Base-by-base conservation (phyloP, 2,329 filamentous ascomycete species). In the Reticulascus tulasneorum region DNA sequence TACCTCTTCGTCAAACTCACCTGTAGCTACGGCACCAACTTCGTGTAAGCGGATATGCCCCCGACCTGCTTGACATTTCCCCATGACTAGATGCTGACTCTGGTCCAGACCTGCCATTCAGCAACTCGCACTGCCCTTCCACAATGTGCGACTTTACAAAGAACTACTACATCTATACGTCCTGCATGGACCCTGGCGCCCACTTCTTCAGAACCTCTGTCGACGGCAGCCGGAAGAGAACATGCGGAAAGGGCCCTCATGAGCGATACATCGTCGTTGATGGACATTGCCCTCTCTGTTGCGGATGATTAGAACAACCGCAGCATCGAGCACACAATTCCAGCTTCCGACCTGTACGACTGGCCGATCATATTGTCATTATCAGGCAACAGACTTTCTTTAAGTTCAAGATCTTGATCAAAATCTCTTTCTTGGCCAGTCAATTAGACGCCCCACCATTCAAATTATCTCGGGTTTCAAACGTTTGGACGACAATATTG, bases 101-200 rank as follows among this genome's bases (percentile, higher is more conserved):
- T 12, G 11, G 3, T 13, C n/a, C n/a, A n/a, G 28, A 30, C 21
- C 31, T 24, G 30, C 9, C 8, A 15, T 9, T 9, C 19, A 15
- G 26, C 19, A 25, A 13, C 17, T 10, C n/a, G n/a, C 20, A 19
- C 12, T 4, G 18, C 27, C 25, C 13, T 33, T 21, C 38, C 52
- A 65, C 19, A 40, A 77, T 79, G 75, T 79, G 75, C 54, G 69
- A 77, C 56, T 85, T 82, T 53, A 83, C 79, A 52, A 84, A 83
- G 52, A 86, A 86, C 60, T 87, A 82, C 58, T 86, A 86, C 62
- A 81, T 88, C 58, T 87, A 86, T 63, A 80, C 79, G 38, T 71
- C 76, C 27, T 88, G 84, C 53, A 60, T 72, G 38, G 80, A 86
- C 52, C 83, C 82, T 1, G 77, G 77, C 25, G 69, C 75, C 12